These are phyloP conservation scores for Plasmodium coatneyi DNA, from an alignment of 169 alveolate genomes.

Conservation along the genomic window DNA sequence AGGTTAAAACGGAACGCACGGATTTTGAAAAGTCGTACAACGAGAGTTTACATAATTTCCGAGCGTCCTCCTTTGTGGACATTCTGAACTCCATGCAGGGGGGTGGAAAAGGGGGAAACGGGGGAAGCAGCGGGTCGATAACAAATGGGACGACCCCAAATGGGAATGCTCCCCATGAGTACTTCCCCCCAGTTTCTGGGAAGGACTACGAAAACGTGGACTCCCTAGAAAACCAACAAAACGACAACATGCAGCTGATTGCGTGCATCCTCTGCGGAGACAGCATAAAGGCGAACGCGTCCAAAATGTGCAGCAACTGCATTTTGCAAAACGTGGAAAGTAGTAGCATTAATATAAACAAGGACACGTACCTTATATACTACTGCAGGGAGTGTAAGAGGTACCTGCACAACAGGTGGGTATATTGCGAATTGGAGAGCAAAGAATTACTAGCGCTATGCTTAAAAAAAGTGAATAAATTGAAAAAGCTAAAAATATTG, in stretches of 20 bases:
- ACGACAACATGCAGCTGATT: not conserved
- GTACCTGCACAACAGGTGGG: slow-evolving; percentile 96
- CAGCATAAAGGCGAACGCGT: slow-evolving; percentile 89
- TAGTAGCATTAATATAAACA: slow-evolving; percentile 51
- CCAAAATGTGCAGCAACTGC: slow-evolving; percentile 94
- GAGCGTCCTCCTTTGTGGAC: slow-evolving; percentile 62
- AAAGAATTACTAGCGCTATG: slow-evolving; percentile 97
- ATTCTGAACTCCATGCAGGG: slow-evolving; percentile 44
- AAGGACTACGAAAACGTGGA: slow-evolving; percentile 20
- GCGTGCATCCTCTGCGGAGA: slow-evolving; percentile 94
- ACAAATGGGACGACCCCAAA: not conserved
- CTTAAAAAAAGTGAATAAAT: slow-evolving; percentile 96
- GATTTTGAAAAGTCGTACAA: slow-evolving; percentile 48
- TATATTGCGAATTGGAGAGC: slow-evolving; percentile 94
- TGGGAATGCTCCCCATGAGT: not conserved
- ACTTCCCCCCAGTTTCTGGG: not conserved
- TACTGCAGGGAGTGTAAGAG: slow-evolving; percentile 94
- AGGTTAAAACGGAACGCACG: not conserved
- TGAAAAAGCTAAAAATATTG: slow-evolving; percentile 92
- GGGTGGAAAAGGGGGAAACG: not conserved
- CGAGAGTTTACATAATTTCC: slow-evolving; percentile 48
- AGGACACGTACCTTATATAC: slow-evolving; percentile 78
- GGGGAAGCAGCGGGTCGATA: not conserved
- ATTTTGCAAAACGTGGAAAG: slow-evolving; percentile 90
- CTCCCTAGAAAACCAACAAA: not conserved